These are phyloP conservation scores for Penicillium frequentans DNA, from an alignment of 2,329 filamentous ascomycete species.

Conservation along the genomic window DNA sequence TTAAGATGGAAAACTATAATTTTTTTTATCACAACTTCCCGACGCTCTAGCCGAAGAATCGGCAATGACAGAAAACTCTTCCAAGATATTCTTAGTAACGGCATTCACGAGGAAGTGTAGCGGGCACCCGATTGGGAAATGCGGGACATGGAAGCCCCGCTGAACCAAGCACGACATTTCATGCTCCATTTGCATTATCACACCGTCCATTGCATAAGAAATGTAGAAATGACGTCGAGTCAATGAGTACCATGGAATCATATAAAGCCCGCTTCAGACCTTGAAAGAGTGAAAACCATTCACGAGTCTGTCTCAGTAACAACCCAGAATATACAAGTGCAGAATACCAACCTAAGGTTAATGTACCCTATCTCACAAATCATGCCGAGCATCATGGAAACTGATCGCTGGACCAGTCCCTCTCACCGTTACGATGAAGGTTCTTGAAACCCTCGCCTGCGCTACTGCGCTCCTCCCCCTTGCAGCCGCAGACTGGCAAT, in stretches of 20 bases:
- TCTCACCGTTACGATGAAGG: constrained; percentile 17
- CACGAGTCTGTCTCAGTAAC: background rate
- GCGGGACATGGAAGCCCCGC: constrained; percentile 2
- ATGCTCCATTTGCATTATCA: constrained; percentile 9
- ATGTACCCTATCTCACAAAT: constrained; percentile 30
- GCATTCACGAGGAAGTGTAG: background rate
- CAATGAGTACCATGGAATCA: no score
- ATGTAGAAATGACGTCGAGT: background rate
- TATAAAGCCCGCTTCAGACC: no score
- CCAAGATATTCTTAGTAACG: background rate
- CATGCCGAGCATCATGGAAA: constrained; percentile 20
- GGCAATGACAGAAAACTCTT: background rate
- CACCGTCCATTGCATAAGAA: background rate
- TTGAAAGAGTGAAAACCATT: background rate
- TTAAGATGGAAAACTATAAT: background rate
- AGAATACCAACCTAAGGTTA: constrained; percentile 29
- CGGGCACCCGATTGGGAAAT: constrained; percentile 24
- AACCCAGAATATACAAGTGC: constrained; percentile 4
- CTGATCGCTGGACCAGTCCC: constrained; percentile 27
- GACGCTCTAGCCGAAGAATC: background rate
- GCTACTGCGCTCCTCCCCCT: constrained; percentile 19
- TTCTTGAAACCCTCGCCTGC: constrained; percentile 16
- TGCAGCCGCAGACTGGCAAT: constrained; percentile 47
- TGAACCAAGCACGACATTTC: constrained; percentile 21
- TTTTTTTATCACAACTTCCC: background rate